phyloP scores from a whole-genome alignment of 345 rosid species.

The Populus nigra region DNA sequence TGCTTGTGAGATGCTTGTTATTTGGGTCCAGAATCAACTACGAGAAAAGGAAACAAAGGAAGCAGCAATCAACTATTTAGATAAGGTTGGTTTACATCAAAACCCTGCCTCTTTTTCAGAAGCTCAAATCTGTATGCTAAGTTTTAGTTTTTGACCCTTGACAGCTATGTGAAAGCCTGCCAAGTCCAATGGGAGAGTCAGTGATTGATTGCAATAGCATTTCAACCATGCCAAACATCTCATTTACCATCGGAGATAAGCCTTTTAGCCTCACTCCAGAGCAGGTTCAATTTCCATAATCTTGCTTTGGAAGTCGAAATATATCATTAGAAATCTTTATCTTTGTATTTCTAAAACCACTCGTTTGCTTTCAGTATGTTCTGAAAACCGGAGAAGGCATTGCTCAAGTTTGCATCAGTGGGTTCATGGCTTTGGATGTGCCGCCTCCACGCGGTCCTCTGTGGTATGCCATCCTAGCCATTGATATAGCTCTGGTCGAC shows the following conservation, averaged over 20 bases:
- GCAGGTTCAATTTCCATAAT: slow-evolving; percentile 41
- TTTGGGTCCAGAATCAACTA: slow-evolving; percentile 69
- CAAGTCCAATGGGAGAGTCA: slow-evolving; percentile 67
- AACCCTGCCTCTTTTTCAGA: background rate
- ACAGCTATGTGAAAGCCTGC: slow-evolving; percentile 69
- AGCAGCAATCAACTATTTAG: slow-evolving; percentile 46
- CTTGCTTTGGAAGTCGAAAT: background rate
- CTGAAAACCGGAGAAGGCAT: slow-evolving; percentile 54
- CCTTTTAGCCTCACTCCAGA: slow-evolving; percentile 64
- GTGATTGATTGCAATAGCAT: slow-evolving; percentile 47
- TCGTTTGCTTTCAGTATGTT: slow-evolving; percentile 51
- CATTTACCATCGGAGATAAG: slow-evolving; percentile 58
- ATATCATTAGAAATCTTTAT: background rate
- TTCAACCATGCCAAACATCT: slow-evolving; percentile 50
- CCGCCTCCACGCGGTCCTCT: slow-evolving; percentile 72
- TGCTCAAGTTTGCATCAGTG: slow-evolving; percentile 58
- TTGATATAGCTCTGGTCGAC: background rate
- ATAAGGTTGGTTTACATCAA: slow-evolving; percentile 35
- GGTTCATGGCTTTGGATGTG: slow-evolving; percentile 60
- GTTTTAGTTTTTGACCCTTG: background rate
- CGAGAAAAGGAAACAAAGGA: slow-evolving; percentile 55
- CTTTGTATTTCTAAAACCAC: background rate
- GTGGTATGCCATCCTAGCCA: slow-evolving; percentile 38
- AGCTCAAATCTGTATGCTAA: background rate
- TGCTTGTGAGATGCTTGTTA: slow-evolving; percentile 63